Base-by-base conservation (phyloP, 2,329 filamentous ascomycete species). In the Colletotrichum sp. region DNA sequence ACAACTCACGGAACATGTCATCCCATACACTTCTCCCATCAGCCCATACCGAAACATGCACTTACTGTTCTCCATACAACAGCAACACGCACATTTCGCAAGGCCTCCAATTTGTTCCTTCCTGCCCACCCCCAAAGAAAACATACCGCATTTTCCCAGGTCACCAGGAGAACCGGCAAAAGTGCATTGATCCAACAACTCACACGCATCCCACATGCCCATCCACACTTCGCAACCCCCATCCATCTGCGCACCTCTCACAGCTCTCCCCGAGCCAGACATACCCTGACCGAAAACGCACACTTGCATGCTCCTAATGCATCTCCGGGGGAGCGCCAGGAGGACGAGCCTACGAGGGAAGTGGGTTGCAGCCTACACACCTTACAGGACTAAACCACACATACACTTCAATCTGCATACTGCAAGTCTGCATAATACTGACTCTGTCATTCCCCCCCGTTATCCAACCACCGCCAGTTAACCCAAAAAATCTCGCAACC, bases 281-380 rank as follows among this genome's bases (percentile, higher is more conserved):
- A 57, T 39, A 48, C 60, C 72, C 30, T 64, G 71, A 57, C 55
- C 43, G 70, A 75, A 75, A 75, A 63, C 64, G 36, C 73, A 75
- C 43, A 60, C 70, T 55, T 73, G 73, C 70, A 73, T 73, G 28
- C 60, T 34, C 10, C 59, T 36, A 61, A 32, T 21, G 59, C 43
- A 59, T 59, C 55, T 59, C 32, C 61, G 32, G 59, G 59, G 28
- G 28, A 9, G 12, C 30, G 18, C 39, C 39, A 43, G 39, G 39
- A 43, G 18, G 39, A 43, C 39, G 39, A 43, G 39, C 39, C 39
- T 43, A 43, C 39, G 18, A 61, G 32, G 2, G 28, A 61, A 61
- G 28, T 61, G 28, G 32, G 28, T 14, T 21, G 32, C 30, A n/a
- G 16, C 16, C 59, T 32, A 32, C 13, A n/a, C 26, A n/a, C 18